Evolutionary conservation across 768 basidiomycete species (phyloP), one percentile per base, ranked within the genome.

Genomic region (Panellus pusillus): DNA sequence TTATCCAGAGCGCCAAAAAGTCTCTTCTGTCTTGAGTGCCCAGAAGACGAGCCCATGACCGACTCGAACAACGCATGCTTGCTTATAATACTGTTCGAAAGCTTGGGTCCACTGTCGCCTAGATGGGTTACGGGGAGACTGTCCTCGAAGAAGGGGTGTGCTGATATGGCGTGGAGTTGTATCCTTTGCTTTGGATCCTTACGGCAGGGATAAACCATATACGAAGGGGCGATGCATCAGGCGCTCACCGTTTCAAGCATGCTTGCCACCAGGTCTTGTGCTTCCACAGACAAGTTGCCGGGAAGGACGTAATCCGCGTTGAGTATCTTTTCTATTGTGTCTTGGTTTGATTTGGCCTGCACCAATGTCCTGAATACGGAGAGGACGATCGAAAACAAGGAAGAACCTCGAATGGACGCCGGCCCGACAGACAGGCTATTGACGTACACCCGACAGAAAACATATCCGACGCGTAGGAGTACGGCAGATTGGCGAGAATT

Each of bases 401-500:
- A 27, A 15, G 41, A 38, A 74, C 77, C 52, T 72, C 50, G 44
- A 72, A 72, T 6, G 74, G 67, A 15, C 65, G 65, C 12, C 43
- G 55, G 3, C 74, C 76, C 6, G 71, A 62, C 13, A 77, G 52
- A 52, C 74, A 74, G 7, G 67, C 65, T 17, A 74, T 44, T 18
- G 74, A 60, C 4, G 79, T 63, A 59, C 72, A 74, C 4, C 78
- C 80, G 24, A 78, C 49, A 1, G 79, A 79, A 79, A 79, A 81
- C 20, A 78, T 32, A 58, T 81, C 80, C 4, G 70, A 64, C 7
- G 69, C 48, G 52, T 70, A 75, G 35, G 68, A 66, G 42, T 74
- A 70, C 1, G 71, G 60, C 20, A 41, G 41, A n/a, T 66, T 60
- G 0, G 63, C 55, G 6, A 69, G 52, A 1, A 78, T 68, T 61